A percentile compares a stretch with the other conserved stretches of the same genome.
Evolutionary conservation across 1,284 basidiomycete genomes (phyloP).

Genomic region (Rhizopogon parksii): DNA sequence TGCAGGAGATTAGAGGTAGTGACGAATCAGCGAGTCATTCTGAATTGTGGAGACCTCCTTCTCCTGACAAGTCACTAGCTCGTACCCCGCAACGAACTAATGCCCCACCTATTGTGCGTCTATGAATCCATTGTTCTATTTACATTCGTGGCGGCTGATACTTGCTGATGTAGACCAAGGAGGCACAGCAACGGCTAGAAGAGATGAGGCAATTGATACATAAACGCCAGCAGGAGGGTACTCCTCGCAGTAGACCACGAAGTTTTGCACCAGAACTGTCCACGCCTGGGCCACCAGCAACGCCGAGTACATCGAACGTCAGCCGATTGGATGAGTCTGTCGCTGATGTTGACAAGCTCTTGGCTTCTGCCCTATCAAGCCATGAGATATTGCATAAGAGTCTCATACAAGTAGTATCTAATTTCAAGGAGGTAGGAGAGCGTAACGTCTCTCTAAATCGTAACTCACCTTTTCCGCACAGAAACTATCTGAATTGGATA

Average conservation of each 20-base stretch:
- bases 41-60: conserved; percentile 38
- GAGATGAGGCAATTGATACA: conserved; percentile 71
- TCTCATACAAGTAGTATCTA: conserved; percentile 41
- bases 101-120: conserved; percentile 36
- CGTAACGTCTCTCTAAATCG: background rate
- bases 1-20: conserved; percentile 34
- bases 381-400: conserved; percentile 48
- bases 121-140: conserved; percentile 1
- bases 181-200: conserved; percentile 66
- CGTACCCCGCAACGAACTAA: conserved; percentile 38
- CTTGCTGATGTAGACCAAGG: conserved; percentile 46
- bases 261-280: conserved; percentile 24
- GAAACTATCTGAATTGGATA: conserved; percentile 54
- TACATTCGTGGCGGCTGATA: background rate
- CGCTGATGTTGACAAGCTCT: conserved; percentile 50
- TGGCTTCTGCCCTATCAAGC: conserved; percentile 43
- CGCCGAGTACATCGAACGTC: conserved; percentile 24
- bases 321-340: conserved; percentile 42
- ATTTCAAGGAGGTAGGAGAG: conserved; percentile 49
- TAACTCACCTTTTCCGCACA: conserved; percentile 21
- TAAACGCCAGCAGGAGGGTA: conserved; percentile 46
- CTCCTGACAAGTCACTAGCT: conserved; percentile 46
- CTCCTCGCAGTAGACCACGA: conserved; percentile 39
- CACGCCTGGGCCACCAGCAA: conserved; percentile 17
- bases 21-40: conserved; percentile 20